Evolutionary conservation across 1,284 basidiomycete species (phyloP).

Genomic region (Cutaneotrichosporon mucoides): DNA sequence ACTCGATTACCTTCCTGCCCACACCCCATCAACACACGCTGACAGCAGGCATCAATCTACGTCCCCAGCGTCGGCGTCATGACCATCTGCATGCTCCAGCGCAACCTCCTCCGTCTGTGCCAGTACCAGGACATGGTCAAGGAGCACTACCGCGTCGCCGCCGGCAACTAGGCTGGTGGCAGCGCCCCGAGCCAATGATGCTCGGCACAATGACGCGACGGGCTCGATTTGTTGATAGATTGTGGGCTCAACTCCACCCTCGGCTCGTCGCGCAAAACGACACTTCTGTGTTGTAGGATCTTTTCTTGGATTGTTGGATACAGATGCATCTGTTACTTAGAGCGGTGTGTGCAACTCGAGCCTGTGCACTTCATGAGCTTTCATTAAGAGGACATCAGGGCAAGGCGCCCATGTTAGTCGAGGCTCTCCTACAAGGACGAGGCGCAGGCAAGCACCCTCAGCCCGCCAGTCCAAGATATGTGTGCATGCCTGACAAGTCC

Average conservation of each 20-base stretch:
- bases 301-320: background rate
- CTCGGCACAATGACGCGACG: too few relatives aligned
- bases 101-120: conserved; percentile 77
- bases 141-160: conserved; percentile 11
- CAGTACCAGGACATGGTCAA: conserved; percentile 58
- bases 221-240: background rate
- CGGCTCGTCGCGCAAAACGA: too few relatives aligned
- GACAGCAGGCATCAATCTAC: conserved; percentile 76
- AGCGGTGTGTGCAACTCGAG: background rate
- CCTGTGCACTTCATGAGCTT: too few relatives aligned
- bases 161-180: conserved; percentile 1
- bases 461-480: too few relatives aligned
- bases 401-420: background rate
- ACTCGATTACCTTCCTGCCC: too few relatives aligned
- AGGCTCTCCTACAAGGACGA: too few relatives aligned
- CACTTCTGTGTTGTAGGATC: background rate
- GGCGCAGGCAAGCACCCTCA: too few relatives aligned
- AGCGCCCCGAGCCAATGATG: too few relatives aligned
- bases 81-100: conserved; percentile 92
- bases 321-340: background rate
- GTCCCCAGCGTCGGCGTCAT: conserved; percentile 93
- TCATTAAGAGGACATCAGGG: too few relatives aligned
- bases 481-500: too few relatives aligned
- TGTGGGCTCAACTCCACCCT: background rate
- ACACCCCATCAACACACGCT: background rate